Evolutionary conservation across 2,329 filamentous ascomycete species (phyloP), one percentile per base, ranked within the genome.

Genomic region (Decorospora gaudefroyi): DNA sequence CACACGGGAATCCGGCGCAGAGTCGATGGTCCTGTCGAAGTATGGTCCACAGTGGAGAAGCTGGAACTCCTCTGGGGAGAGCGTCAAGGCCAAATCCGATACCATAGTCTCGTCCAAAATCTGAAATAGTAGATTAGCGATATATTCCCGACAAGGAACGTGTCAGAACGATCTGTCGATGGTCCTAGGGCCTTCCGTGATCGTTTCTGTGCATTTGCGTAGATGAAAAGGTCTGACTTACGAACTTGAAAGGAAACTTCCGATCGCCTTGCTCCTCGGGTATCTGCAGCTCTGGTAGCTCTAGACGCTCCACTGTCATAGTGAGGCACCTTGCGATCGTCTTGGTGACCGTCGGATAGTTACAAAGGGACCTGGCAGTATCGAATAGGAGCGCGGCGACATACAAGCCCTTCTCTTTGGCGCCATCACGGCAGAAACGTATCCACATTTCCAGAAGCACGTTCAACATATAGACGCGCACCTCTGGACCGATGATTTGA

Each of bases 21-120:
- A 84, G 57, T 87, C 84, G 58, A 90, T 86, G 53, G 78, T 83
- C n/a, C 87, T 77, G 57, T 90, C 86, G 67, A 91, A 78, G 59
- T 87, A 90, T 0, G 87, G 86, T 0, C 86, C 87, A 34, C 81
- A 86, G 60, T 87, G 74, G 6, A 80, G 68, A 8, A 90, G 72
- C 59, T 90, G 86, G 48, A 90, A 88, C 12, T 85, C 77, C 6
- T 74, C 72, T 11, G 76, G 69, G 1, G 76, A 51, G 2, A 65
- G 50, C 6, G 70, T 70, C 34, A 73, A 65, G n/a, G 64, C 66
- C n/a, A 70, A 42, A 25, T 66, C 61, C 4, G 55, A 42, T 11
- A 45, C 43, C 1, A 60, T 30, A 4, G 56, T 42, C 21, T 54
- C 51, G 22, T 57, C 55, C 17, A 70, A 41, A 3, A 42, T 18